Evolutionary conservation across 805 yeast species (phyloP), one percentile per base, ranked within the genome.

Genomic region (Isabelozyma rhagii): DNA sequence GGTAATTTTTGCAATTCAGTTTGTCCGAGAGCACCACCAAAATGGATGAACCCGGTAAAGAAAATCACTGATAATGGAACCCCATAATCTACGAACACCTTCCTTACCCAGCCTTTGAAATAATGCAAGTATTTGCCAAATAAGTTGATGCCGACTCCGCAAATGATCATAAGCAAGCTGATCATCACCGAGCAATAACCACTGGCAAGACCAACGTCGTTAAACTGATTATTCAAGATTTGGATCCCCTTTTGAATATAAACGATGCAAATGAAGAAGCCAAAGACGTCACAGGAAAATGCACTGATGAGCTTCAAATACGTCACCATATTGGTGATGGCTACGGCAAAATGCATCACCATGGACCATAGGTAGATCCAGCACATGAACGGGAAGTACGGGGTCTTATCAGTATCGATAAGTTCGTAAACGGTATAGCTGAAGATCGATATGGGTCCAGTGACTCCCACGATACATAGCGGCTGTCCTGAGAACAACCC

Each of bases 291-390:
- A 66, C 97, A 92, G 2, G 96, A 89, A 62, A 82, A 93, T 47
- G 82, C 73, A 2, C 97, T 86, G 27, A 92, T 88, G 57, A 80
- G 84, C 54, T 81, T 80, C 69, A 90, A 72, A 45, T 80, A 82
- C 47, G 82, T 75, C 29, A 89, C 87, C 53, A 81, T 71, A 64
- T 93, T 93, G 47, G 79, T 68, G 3, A 86, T 52, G 0, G 97
- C 92, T 39, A 93, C 73, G 1, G 83, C 51, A 25, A 89, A 71
- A 68, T 94, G 98, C 70, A 89, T 77, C 10, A 84, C 76, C 89
- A 87, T 85, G 4, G 89, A 79, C 99, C 99, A 93, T 5, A 94
- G 74, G 59, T 91, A 89, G 31, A 93, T 74, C 98, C 98, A 94
- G 63, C 93, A 85, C 97, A 94, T 92, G 65, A 93, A 93, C 14